These are phyloP conservation scores for Angophora floribunda DNA, from an alignment of 345 rosid species.

Conservation along the genomic window DNA sequence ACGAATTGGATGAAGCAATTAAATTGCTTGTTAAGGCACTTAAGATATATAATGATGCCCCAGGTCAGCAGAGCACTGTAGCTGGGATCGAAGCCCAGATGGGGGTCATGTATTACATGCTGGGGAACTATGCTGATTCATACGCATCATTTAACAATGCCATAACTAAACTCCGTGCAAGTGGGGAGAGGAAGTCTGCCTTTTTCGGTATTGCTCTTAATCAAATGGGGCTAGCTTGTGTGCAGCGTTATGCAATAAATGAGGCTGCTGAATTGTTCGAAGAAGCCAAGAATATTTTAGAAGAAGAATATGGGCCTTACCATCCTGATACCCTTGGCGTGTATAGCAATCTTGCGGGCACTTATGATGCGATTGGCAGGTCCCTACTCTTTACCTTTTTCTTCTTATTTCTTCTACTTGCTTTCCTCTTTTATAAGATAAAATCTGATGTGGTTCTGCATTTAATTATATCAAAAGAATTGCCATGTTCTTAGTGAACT, in stretches of 20 bases:
- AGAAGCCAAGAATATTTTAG: slow-evolving; percentile 71
- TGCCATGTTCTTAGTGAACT: not conserved
- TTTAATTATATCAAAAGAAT: not conserved
- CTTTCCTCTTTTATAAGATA: not conserved
- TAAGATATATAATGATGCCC: slow-evolving; percentile 54
- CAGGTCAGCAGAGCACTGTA: slow-evolving; percentile 65
- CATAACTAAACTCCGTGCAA: slow-evolving; percentile 49
- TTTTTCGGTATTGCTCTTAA: slow-evolving; percentile 85
- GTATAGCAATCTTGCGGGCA: slow-evolving; percentile 90
- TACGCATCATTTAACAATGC: slow-evolving; percentile 60
- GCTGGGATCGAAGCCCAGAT: slow-evolving; percentile 95
- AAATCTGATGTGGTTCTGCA: not conserved
- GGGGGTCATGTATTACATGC: slow-evolving; percentile 85
- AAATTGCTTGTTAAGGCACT: slow-evolving; percentile 69
- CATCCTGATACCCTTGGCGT: slow-evolving; percentile 91
- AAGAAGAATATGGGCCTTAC: slow-evolving; percentile 69
- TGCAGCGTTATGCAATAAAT: slow-evolving; percentile 51
- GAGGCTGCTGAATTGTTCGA: slow-evolving; percentile 82
- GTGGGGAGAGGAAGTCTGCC: slow-evolving; percentile 75
- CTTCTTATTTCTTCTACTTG: not conserved
- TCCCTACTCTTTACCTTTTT: slow-evolving; percentile 7
- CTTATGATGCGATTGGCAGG: slow-evolving; percentile 94
- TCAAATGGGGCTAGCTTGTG: slow-evolving; percentile 93
- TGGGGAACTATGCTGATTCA: slow-evolving; percentile 70
- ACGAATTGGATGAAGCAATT: slow-evolving; percentile 64